Conservation (phyloP, 225 moss, liverwort and hornwort genomes). For the Polytrichum formosum region DNA sequence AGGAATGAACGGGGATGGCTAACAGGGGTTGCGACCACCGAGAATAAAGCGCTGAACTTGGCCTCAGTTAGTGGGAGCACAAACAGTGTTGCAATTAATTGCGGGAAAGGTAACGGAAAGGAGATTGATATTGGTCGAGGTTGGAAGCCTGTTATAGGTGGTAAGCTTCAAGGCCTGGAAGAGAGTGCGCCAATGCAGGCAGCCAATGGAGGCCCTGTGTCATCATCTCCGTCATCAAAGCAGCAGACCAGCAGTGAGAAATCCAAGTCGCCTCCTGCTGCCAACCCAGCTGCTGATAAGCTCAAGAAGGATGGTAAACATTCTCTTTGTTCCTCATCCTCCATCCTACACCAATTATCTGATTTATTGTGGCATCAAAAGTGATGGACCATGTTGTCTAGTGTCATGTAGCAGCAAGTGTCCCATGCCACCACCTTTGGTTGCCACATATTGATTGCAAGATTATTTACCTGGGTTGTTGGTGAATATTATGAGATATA, state of each 20-base stretch:
- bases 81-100: slow-evolving; percentile 43
- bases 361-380: no score
- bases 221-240: slow-evolving; percentile 60
- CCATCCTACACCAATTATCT: no score
- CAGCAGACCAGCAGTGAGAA: slow-evolving; percentile 79
- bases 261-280: slow-evolving; percentile 61
- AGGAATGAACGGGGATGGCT: slow-evolving; percentile 36
- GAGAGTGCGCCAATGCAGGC: slow-evolving; percentile 67
- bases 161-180: slow-evolving; percentile 68
- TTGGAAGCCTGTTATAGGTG: slow-evolving; percentile 90
- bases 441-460: no score
- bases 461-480: no score
- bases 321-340: not conserved
- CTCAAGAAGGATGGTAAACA: slow-evolving; percentile 76
- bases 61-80: slow-evolving; percentile 29
- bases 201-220: slow-evolving; percentile 35
- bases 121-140: slow-evolving; percentile 60
- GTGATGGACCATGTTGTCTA: no score
- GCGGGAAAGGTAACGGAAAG: slow-evolving; percentile 40
- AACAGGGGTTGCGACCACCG: slow-evolving; percentile 34
- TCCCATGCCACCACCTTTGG: no score
- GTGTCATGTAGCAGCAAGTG: no score
- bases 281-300: slow-evolving; percentile 52
- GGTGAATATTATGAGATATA: no score
- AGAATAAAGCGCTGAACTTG: slow-evolving; percentile 15